These are phyloP conservation scores for Coffea eugenioides DNA, from an alignment of 257 asterid genomes.

Conservation along the genomic window DNA sequence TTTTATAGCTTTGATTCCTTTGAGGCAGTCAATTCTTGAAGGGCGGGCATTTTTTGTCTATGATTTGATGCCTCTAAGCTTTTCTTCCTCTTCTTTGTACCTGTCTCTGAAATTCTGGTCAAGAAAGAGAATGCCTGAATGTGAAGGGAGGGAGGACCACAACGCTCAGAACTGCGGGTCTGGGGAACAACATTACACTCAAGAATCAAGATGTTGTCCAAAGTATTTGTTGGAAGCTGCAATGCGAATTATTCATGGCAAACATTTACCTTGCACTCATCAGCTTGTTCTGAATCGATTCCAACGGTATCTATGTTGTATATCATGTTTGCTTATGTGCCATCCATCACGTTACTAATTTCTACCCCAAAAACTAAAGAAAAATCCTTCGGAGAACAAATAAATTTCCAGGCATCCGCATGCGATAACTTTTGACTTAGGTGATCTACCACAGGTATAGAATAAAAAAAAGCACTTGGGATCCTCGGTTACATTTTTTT, in stretches of 20 bases:
- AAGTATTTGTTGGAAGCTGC: no score
- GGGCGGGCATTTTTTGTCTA: no score
- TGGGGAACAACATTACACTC: neutral
- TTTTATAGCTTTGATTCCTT: no score
- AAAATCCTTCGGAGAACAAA: neutral
- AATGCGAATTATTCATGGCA: neutral
- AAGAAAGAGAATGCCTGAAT: neutral
- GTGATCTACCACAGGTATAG: neutral
- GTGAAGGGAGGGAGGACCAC: neutral
- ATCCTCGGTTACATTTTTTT: no score
- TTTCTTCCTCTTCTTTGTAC: neutral
- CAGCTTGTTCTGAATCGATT: neutral
- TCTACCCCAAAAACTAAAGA: no score
- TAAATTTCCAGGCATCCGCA: neutral
- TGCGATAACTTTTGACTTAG: neutral
- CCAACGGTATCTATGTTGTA: neutral
- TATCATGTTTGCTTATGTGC: neutral
- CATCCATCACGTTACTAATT: neutral
- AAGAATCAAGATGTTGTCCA: no score
- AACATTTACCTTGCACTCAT: no score
- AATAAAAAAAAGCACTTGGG: no score
- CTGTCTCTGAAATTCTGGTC: neutral
- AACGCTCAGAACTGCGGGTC: neutral
- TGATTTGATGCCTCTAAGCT: no score
- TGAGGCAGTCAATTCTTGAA: no score